Evolutionary conservation across 2,329 filamentous ascomycete genomes (phyloP).

Genomic region (Epichloe aotearoae): DNA sequence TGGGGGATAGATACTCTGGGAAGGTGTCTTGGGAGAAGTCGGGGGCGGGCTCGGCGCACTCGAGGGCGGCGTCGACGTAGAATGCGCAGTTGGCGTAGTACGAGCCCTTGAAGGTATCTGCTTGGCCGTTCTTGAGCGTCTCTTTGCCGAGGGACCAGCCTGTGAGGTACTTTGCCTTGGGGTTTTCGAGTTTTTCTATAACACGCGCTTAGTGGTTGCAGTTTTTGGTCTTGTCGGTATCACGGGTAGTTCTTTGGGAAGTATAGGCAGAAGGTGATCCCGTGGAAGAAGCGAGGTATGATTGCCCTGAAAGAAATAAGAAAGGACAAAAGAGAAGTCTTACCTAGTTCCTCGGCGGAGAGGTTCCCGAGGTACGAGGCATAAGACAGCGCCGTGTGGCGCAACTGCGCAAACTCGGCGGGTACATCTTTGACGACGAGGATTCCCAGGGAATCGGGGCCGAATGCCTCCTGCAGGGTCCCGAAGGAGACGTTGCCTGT

Average conservation of each 20-base stretch:
- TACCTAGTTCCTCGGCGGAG: slow-evolving; percentile 57
- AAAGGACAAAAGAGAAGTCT: slow-evolving; percentile 8
- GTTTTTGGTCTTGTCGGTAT: too few relatives aligned
- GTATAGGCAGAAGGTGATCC: too few relatives aligned
- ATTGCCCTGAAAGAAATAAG: neutral
- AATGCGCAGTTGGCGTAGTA: slow-evolving; percentile 79
- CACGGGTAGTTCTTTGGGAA: too few relatives aligned
- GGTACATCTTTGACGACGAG: slow-evolving; percentile 85
- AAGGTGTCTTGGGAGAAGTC: slow-evolving; percentile 50
- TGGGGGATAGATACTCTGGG: slow-evolving; percentile 78
- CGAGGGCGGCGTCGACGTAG: slow-evolving; percentile 50
- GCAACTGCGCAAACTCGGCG: slow-evolving; percentile 53
- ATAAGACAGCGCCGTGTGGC: slow-evolving; percentile 67
- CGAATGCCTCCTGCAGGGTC: slow-evolving; percentile 68
- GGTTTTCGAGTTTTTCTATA: slow-evolving; percentile 43
- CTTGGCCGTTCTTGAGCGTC: slow-evolving; percentile 62
- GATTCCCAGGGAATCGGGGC: slow-evolving; percentile 80
- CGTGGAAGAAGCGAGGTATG: neutral
- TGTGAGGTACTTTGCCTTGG: slow-evolving; percentile 49
- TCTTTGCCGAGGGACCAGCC: slow-evolving; percentile 77
- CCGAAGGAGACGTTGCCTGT: slow-evolving; percentile 54
- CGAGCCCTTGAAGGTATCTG: slow-evolving; percentile 70
- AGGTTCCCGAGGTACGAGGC: slow-evolving; percentile 82
- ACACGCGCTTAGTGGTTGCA: neutral
- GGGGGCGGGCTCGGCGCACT: slow-evolving; percentile 46